Evolutionary conservation across 2,329 filamentous ascomycete species (phyloP), one percentile per base, ranked within the genome.

Genomic region (Colletotrichum melonis): DNA sequence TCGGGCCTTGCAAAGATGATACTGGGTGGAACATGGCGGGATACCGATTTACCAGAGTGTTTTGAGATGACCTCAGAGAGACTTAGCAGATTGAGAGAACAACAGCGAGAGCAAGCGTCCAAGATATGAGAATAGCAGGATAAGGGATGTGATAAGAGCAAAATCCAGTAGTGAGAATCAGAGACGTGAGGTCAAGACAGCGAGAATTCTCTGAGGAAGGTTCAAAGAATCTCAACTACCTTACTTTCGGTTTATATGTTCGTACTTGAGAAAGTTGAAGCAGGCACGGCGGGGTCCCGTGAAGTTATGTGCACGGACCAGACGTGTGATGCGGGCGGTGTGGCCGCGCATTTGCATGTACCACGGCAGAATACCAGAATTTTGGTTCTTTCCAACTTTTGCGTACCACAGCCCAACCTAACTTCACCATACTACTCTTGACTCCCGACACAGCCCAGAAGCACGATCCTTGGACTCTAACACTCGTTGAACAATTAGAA

Each of bases 1-100:
- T 84, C 84, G 0, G 85, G 84, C 1, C 67, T 86, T 22, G 84
- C 79, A 3, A 85, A 85, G 73, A 74, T 87, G 24, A 81, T 85
- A 4, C 78, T 82, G 5, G 84, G 83, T 4, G 77, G 79, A 5
- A 63, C 75, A 0, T 86, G 84, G 84, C 73, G 74, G 8, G 80
- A 81, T 1, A 86, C 83, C 1, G 82, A 83, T 7, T 62, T 76
- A 46, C 75, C 75, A 9, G 74, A 74, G 58, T 76, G 75, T 49
- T 76, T 76, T 55, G 66, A 63, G 59, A n/a, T 56, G 66, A 69
- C 46, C 5, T 26, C 49, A n/a, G 49, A 56, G 24, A 46, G 58
- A 26, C 26, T 69, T 7, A 32, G 63, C 30, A 69, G 32, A 22
- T 11, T 69, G 42, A n/a, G 42, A 49, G 42, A n/a, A 49, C 7